Evolutionary conservation across 164 flowering plant species (phyloP).

Genomic region (Tinospora cordifolia): DNA sequence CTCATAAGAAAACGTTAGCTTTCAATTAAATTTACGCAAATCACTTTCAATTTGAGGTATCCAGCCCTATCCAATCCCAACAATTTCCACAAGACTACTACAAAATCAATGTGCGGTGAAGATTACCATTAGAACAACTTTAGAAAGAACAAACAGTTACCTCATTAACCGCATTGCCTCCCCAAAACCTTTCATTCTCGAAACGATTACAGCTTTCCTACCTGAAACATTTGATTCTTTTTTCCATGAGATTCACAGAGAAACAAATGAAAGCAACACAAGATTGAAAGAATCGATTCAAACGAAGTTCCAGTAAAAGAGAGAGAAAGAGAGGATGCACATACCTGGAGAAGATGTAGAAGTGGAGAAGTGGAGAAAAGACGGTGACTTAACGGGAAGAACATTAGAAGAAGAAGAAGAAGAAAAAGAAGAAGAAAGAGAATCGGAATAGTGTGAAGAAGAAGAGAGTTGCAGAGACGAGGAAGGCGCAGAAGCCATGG

Average conservation of each 20-base stretch:
- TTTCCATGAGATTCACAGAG: constrained; percentile 24
- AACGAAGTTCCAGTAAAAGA: no score
- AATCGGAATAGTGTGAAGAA: constrained; percentile 23
- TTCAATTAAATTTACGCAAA: background rate
- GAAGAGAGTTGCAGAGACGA: constrained; percentile 22
- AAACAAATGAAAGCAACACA: constrained; percentile 2
- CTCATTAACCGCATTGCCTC: constrained; percentile 72
- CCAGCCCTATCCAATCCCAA: no score
- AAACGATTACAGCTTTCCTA: constrained; percentile 24
- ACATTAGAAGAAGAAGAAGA: constrained; percentile 25
- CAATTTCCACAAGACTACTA: background rate
- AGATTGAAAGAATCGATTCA: background rate
- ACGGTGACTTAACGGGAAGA: constrained; percentile 22
- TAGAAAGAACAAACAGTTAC: constrained; percentile 20
- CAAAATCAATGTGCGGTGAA: background rate
- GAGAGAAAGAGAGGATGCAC: constrained; percentile 2
- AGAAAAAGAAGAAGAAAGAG: constrained; percentile 21
- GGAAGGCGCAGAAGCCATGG: constrained; percentile 16
- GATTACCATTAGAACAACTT: background rate
- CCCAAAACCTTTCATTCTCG: constrained; percentile 59
- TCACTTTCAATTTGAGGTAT: no score
- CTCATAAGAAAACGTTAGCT: background rate
- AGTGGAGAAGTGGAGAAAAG: constrained; percentile 23
- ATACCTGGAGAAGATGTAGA: constrained; percentile 24
- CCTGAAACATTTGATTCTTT: background rate